phyloP scores from a whole-genome alignment of 2,329 filamentous ascomycete species.

The Thermothelomyces thermophilus region DNA sequence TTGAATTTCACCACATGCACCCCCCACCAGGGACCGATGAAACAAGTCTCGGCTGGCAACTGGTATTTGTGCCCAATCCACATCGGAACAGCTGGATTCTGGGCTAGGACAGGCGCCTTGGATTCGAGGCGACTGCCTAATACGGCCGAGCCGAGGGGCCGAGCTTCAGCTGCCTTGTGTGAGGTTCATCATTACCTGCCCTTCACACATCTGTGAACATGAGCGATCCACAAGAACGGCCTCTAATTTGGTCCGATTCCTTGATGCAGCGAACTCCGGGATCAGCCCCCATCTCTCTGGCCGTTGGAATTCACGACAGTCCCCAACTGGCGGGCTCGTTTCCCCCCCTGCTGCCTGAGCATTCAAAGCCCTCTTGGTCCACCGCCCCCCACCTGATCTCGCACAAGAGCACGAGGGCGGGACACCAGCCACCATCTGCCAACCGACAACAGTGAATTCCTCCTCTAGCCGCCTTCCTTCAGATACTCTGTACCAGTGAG shows the following conservation, averaged over 20 bases:
- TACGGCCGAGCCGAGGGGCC: slow-evolving; percentile 4
- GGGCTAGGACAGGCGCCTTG: background rate
- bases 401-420: slow-evolving; percentile 1
- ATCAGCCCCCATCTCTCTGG: slow-evolving; percentile 1
- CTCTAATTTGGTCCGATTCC: slow-evolving; percentile 5
- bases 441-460: background rate
- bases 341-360: background rate
- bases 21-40: background rate
- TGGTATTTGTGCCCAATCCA: background rate
- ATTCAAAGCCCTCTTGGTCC: background rate
- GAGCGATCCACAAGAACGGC: slow-evolving; percentile 3
- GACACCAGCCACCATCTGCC: slow-evolving; percentile 8
- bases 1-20: slow-evolving; percentile 4
- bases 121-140: slow-evolving; percentile 10
- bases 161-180: background rate
- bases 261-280: background rate
- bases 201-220: background rate
- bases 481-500: background rate
- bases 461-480: slow-evolving; percentile 15
- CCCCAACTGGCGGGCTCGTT: background rate
- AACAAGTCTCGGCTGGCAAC: slow-evolving; percentile 3
- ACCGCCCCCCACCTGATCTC: slow-evolving; percentile 9
- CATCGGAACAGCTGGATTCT: background rate
- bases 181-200: background rate
- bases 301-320: slow-evolving; percentile 2